Percentiles rank a stretch among this genome's conserved stretches.
These are phyloP conservation scores for Plasmodium reichenowi DNA, from an alignment of 169 alveolate species.

Conservation along the genomic window DNA sequence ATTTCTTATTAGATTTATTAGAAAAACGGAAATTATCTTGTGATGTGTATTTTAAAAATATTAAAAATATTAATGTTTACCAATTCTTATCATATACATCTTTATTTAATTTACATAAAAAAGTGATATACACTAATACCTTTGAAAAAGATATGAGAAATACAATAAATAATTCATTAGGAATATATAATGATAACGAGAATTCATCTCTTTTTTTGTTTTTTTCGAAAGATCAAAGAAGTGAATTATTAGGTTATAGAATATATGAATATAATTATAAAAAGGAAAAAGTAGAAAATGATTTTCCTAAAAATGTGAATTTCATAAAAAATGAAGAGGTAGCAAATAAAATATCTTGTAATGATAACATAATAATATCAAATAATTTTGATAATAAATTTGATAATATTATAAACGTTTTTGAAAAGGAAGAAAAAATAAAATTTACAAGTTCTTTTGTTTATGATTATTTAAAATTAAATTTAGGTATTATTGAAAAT, in stretches of 20 bases:
- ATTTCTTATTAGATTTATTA: slow-evolving; percentile 19
- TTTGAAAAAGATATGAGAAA: background rate
- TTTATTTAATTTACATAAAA: background rate
- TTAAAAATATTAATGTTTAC: slow-evolving; percentile 32
- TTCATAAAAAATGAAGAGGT: background rate
- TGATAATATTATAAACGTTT: slow-evolving; percentile 9
- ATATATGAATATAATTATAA: slow-evolving; percentile 20
- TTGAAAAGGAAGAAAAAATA: slow-evolving; percentile 53
- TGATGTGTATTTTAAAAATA: slow-evolving; percentile 45
- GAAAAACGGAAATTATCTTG: slow-evolving; percentile 59
- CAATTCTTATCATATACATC: slow-evolving; percentile 36
- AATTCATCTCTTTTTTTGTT: background rate
- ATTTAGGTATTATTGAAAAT: slow-evolving; percentile 67
- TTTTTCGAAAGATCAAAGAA: slow-evolving; percentile 50
- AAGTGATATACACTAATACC: background rate
- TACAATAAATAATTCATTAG: background rate
- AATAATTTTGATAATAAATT: slow-evolving; percentile 8
- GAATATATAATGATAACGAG: background rate
- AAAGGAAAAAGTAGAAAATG: background rate
- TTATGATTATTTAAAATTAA: slow-evolving; percentile 55
- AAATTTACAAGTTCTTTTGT: slow-evolving; percentile 8
- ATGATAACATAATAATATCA: background rate
- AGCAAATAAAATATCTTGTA: background rate
- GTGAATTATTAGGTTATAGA: slow-evolving; percentile 53
- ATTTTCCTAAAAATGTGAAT: background rate